Evolutionary conservation across 1,284 basidiomycete species (phyloP), one percentile per base, ranked within the genome.

Genomic region (Marasmius sp.): DNA sequence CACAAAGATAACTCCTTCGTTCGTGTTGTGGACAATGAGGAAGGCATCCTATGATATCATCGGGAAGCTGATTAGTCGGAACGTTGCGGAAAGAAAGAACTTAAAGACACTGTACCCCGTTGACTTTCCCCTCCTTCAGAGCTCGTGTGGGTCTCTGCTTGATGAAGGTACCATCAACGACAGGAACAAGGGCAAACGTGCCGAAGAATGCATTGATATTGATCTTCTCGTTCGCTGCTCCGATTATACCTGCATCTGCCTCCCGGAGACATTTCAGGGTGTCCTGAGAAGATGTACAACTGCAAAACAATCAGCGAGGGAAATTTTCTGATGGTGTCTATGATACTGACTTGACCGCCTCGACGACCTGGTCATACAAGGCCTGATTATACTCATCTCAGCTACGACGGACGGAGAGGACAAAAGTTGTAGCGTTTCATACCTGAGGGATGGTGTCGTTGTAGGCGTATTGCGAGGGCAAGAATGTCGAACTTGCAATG

Each of bases 401-500:
- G 27, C 5, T 27, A 27, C 27, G 14, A 52, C 6, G 22, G 3
- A 34, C 20, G 7, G 10, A 1, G 3, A 6, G 6, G 2, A 7
- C 6, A 33, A 3, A 34, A 5, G 33, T 16, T 1, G 34, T 22
- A 2, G 8, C 10, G 6, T 16, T 22, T 16, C 68, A 50, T 43
- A 81, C 81, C 72, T 83, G 77, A 1, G 79, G 77, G 57, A 82
- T 75, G 12, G 56, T 65, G 58, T 80, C 76, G 59, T 82, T 75
- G 65, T 75, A 83, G 0, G 64, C 47, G 58, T 82, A 84, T 60
- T 84, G 80, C 0, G 81, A 74, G 0, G 81, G 80, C 1, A 82
- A 62, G 65, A 74, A 81, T 0, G 72, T 69, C 0, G 82, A 84
- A 58, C 79, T 82, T 1, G 78, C 75, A 4, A 82, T 81, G 1